Evolutionary conservation across 768 basidiomycete species (phyloP).

Genomic region (Dioszegia aurantiaca): DNA sequence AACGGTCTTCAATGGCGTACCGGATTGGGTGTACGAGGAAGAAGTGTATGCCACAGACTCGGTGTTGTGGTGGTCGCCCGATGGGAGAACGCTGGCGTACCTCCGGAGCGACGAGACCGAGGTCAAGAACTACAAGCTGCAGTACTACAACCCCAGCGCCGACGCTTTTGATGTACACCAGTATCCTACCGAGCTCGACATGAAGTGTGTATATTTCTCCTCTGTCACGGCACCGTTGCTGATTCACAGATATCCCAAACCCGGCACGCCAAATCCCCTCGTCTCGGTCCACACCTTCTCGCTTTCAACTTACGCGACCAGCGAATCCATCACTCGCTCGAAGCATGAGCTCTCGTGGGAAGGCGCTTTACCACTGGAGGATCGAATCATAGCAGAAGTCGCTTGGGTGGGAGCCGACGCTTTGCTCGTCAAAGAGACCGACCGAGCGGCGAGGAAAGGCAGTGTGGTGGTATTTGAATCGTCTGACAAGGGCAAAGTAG

Average conservation of each 20-base stretch:
- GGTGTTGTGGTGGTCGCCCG: constrained; percentile 90
- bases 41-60: constrained; percentile 65
- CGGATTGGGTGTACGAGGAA: constrained; percentile 76
- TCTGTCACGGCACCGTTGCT: background rate
- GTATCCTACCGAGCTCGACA: constrained; percentile 58
- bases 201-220: constrained; percentile 45
- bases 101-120: constrained; percentile 81
- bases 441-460: constrained; percentile 75
- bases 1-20: constrained; percentile 87
- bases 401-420: constrained; percentile 77
- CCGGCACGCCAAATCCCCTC: constrained; percentile 65
- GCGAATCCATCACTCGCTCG: constrained; percentile 23
- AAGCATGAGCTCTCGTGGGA: constrained; percentile 58
- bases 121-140: constrained; percentile 81
- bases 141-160: constrained; percentile 82
- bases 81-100: constrained; percentile 69
- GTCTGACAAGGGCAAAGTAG: constrained; percentile 56
- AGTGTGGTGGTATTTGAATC: constrained; percentile 73
- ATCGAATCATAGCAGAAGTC: constrained; percentile 76
- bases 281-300: constrained; percentile 72
- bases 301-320: constrained; percentile 58
- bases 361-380: constrained; percentile 58
- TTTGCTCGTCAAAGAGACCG: constrained; percentile 81
- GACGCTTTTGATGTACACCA: constrained; percentile 70
- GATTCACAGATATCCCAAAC: constrained; percentile 52